Percentiles rank a stretch among this genome's conserved stretches.
phyloP scores from a whole-genome alignment of 2,329 filamentous ascomycete genomes.

The Volutella citrinella region DNA sequence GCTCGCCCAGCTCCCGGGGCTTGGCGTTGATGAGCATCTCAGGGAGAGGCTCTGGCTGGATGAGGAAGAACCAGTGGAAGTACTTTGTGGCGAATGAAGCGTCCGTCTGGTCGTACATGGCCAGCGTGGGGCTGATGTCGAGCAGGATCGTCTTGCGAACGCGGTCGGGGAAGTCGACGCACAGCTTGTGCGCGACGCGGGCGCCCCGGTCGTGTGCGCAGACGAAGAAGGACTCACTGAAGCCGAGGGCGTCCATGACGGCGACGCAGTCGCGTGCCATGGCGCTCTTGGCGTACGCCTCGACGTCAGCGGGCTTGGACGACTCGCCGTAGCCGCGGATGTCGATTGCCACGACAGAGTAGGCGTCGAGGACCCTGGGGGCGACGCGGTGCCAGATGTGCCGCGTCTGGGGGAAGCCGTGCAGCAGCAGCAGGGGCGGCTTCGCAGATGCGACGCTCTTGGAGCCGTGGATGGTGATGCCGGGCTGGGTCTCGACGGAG shows the following conservation, averaged over 20 bases:
- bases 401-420: constrained; percentile 51
- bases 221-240: constrained; percentile 39
- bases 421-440: constrained; percentile 45
- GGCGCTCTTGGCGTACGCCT: constrained; percentile 43
- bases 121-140: constrained; percentile 54
- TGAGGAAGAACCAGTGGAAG: constrained; percentile 59
- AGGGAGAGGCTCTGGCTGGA: constrained; percentile 49
- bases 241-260: constrained; percentile 43
- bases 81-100: constrained; percentile 45
- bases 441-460: constrained; percentile 32
- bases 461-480: constrained; percentile 43
- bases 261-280: constrained; percentile 46
- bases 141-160: constrained; percentile 43
- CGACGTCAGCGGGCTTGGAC: constrained; percentile 38
- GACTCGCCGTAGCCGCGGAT: constrained; percentile 51
- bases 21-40: constrained; percentile 42
- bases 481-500: constrained; percentile 33
- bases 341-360: constrained; percentile 44
- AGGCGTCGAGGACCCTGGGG: constrained; percentile 35
- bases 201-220: constrained; percentile 58
- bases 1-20: constrained; percentile 38
- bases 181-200: constrained; percentile 51
- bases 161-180: constrained; percentile 42
- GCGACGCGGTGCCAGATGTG: constrained; percentile 51
- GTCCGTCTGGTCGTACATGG: constrained; percentile 47